phyloP scores from a whole-genome alignment of 768 basidiomycete species.

The Tulasnella calospora region DNA sequence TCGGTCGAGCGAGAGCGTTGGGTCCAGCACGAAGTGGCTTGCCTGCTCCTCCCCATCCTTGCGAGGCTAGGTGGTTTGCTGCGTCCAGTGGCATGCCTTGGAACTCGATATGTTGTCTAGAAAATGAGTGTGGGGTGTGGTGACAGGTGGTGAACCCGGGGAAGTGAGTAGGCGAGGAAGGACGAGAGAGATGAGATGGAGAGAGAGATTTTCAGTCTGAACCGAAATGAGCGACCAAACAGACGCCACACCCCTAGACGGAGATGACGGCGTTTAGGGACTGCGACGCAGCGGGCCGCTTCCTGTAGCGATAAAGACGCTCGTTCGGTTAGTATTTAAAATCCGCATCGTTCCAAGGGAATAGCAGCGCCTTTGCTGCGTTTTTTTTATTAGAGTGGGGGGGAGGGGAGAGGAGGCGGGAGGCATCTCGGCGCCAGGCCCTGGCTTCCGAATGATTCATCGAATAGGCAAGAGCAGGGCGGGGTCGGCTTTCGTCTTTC shows the following conservation, averaged over 20 bases:
- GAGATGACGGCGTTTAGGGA: neutral
- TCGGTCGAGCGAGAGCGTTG: conserved; percentile 70
- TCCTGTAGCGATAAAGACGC: too few relatives aligned
- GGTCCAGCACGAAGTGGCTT: conserved; percentile 62
- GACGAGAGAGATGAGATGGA: neutral
- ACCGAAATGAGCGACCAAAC: neutral
- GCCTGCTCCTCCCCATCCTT: conserved; percentile 87
- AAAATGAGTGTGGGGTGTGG: neutral
- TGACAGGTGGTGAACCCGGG: neutral
- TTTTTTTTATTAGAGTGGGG: too few relatives aligned
- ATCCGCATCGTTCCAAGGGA: too few relatives aligned
- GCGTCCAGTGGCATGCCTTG: neutral
- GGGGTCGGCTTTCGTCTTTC: too few relatives aligned
- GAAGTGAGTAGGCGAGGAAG: neutral
- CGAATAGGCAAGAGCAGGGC: too few relatives aligned
- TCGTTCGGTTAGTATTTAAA: too few relatives aligned
- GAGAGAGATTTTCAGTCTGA: neutral
- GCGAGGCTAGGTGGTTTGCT: conserved; percentile 56
- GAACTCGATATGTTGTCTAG: neutral
- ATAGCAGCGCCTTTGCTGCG: too few relatives aligned
- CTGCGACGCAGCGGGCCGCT: too few relatives aligned
- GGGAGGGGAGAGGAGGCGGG: too few relatives aligned
- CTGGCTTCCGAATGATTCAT: too few relatives aligned
- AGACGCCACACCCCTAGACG: neutral
- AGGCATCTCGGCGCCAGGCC: too few relatives aligned